Evolutionary conservation across 768 basidiomycete species (phyloP), one percentile per base, ranked within the genome.

Genomic region (Mycena olivaceomarginata): DNA sequence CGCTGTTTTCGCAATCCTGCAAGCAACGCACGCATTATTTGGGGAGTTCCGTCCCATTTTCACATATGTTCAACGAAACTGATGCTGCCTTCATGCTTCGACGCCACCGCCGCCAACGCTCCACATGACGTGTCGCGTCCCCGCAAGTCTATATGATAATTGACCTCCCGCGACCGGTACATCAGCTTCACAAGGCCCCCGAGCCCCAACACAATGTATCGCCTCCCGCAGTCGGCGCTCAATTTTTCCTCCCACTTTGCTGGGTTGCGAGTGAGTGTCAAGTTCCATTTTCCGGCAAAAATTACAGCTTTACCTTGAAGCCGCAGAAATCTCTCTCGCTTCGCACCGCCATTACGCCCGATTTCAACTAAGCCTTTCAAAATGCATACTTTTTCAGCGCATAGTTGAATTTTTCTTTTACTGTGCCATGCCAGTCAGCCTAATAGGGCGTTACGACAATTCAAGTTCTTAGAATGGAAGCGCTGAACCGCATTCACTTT

Each of bases 1-100:
- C n/a, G n/a, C n/a, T n/a, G n/a, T n/a, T n/a, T n/a, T 56, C 53
- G 53, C n/a, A 56, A 56, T 56, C 53, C 53, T 6, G n/a, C 53
- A n/a, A 56, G 53, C 53, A n/a, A 56, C 53, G 53, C n/a, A 56
- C 43, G 13, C 43, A n/a, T 4, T 20, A n/a, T 56, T 56, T 56
- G 53, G n/a, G 7, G 53, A 56, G 53, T 8, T 22, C 12, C 53
- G n/a, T 56, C 53, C 53, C 53, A 56, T 56, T 56, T 56, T 56
- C 15, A 51, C 48, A n/a, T 56, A 56, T 12, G n/a, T 56, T 56
- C 53, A 56, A 56, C n/a, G n/a, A 56, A 22, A 56, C 53, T 56
- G n/a, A 56, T 4, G n/a, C n/a, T 8, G n/a, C 53, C 15, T 22
- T 56, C n/a, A 56, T 12, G 53, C 53, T 20, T n/a, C 53, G 22